Evolutionary conservation across 2,329 filamentous ascomycete genomes (phyloP), one percentile per base, ranked within the genome.

Genomic region (Gyromitra esculenta): DNA sequence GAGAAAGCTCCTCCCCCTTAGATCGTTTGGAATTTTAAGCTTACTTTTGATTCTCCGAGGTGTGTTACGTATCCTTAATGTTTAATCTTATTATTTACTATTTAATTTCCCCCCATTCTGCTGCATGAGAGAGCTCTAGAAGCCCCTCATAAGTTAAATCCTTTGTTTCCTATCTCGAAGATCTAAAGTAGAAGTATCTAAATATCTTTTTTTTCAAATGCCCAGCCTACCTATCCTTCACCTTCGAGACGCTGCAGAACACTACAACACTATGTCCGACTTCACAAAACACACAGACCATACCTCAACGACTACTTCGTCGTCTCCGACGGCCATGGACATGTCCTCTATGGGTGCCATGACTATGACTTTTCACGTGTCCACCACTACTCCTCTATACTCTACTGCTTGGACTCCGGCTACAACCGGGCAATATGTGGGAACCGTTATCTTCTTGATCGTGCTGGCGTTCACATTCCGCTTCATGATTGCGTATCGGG

Each of bases 371-470:
- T 96, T 96, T 87, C 90, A 90, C 80, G 89, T 87, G 78, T 84
- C 85, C 73, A 88, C 88, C 60, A 84, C 82, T 71, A 92, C 90
- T 0, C 86, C 90, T 1, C 86, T 93, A 59, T 93, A 87, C 85
- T 90, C 92, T 15, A 83, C 84, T 25, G 83, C 86, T 67, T 98
- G 94, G 93, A 91, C 91, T 1, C 95, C 95, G 4, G 84, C 82
- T 37, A 90, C 85, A 45, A 85, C 87, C 5, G 93, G 91, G 80
- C 85, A 87, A 76, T 98, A 97, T 84, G 93, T 93, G 1, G 95
- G 90, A 72, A 97, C 93, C 37, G 97, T 95, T 86, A 92, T 97
- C 83, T 97, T 97, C 85, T 88, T 97, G 75, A 90, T 97, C 82
- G 80, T 91, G 57, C 89, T 98, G 66, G 90, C 90, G 76, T 86